Evolutionary conservation across 306 rosid genomes (phyloP).

Genomic region (Nissolia schottii): DNA sequence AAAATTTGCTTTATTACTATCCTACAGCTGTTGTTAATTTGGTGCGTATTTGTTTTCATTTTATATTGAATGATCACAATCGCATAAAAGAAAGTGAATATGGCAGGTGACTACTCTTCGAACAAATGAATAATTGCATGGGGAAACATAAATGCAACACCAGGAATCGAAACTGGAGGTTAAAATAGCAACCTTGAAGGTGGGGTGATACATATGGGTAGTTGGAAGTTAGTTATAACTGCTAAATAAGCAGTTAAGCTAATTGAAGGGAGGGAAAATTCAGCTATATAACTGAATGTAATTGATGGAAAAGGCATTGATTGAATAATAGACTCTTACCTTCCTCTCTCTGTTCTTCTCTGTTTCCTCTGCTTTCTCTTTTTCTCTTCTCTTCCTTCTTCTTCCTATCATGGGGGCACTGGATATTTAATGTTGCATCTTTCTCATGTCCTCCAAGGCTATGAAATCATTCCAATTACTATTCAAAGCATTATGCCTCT

Average conservation of each 20-base stretch:
- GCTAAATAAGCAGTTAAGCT: no score
- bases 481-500: constrained; percentile 11
- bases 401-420: neutral
- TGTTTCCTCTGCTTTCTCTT: no score
- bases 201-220: no score
- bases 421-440: constrained; percentile 6
- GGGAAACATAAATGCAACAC: neutral
- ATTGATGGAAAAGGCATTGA: no score
- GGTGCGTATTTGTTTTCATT: constrained; percentile 4
- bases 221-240: no score
- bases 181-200: constrained; percentile 1
- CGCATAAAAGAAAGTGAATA: neutral
- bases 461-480: neutral
- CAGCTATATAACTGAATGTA: no score
- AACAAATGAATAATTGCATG: neutral
- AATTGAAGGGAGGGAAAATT: no score
- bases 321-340: no score
- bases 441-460: neutral
- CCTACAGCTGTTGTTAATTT: neutral
- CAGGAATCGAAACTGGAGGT: constrained; percentile 1
- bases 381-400: no score
- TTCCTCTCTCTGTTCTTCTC: no score
- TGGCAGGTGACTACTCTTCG: neutral
- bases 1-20: neutral
- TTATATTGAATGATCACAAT: neutral